A percentile compares a stretch with the other conserved stretches of the same genome.
These are phyloP conservation scores for Exophiala bonariae DNA, from an alignment of 2,329 filamentous ascomycete genomes.

Conservation along the genomic window DNA sequence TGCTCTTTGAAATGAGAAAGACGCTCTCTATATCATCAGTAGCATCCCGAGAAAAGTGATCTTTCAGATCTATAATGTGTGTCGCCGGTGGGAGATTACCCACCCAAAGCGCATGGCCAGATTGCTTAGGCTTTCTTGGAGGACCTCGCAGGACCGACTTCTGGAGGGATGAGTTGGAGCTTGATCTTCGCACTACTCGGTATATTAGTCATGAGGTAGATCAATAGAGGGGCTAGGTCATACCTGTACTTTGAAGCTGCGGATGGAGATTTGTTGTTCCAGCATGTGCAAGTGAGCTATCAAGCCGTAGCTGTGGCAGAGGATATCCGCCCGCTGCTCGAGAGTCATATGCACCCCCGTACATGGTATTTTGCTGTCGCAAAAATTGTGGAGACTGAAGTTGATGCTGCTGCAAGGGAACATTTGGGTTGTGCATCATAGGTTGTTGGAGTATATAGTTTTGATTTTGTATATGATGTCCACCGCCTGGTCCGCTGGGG, in stretches of 20 bases:
- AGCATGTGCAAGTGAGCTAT: conserved; percentile 13
- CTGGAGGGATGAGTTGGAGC: conserved; percentile 28
- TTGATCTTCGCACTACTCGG: conserved; percentile 21
- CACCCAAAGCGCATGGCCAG: conserved; percentile 91
- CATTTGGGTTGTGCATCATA: conserved; percentile 8
- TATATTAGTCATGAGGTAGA: conserved; percentile 3
- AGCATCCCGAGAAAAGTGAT: conserved; percentile 82
- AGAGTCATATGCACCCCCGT: conserved; percentile 10
- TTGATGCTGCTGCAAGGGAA: conserved; percentile 12
- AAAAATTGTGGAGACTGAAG: conserved; percentile 12
- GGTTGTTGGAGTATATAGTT: conserved; percentile 17
- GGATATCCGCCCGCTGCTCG: conserved; percentile 16
- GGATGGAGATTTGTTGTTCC: conserved; percentile 14
- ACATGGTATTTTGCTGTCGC: conserved; percentile 9
- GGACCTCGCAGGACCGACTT: conserved; percentile 57
- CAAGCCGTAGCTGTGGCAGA: conserved; percentile 22
- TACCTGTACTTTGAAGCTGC: conserved; percentile 20
- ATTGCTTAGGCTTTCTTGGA: conserved; percentile 65
- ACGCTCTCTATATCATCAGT: conserved; percentile 77
- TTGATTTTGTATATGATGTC: conserved; percentile 15
- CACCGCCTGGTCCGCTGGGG: conserved; percentile 1
- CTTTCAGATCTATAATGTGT: conserved; percentile 78
- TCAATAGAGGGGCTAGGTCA: background rate
- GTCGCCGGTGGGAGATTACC: conserved; percentile 88
- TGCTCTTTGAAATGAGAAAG: conserved; percentile 94